Evolutionary conservation across 352 stramenopile species (phyloP), one percentile per base, ranked within the genome.

Genomic region (Phytophthora nicotianae): DNA sequence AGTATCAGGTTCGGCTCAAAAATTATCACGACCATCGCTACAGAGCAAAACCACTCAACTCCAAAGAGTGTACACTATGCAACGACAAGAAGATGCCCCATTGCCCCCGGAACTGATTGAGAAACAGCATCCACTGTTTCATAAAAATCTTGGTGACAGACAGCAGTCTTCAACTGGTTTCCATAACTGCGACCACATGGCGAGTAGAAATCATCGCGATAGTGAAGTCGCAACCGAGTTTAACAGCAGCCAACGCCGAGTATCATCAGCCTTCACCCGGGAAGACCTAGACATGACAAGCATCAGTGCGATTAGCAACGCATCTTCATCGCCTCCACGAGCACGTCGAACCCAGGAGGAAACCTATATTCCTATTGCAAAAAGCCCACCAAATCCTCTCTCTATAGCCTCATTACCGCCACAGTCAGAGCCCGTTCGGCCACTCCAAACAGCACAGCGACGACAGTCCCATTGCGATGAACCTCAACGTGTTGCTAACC

Each of bases 201-300:
- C 49, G 24, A 56, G 26, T 38, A 48, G 17, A 60, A 63, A 14
- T 40, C 27, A 19, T 27, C 35, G 37, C 3, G 59, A 47, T 13
- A 50, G 52, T 3, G 41, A 65, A 32, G 52, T 47, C 16, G 21
- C 57, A 50, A 61, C 55, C 13, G 58, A 77, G 17, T 51, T 63
- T 14, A 72, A 48, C 45, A 50, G 54, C 21, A 59, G 45, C 6
- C 45, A 65, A 47, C 64, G 58, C 17, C 68, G 57, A 11, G 59
- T 62, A 5, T 76, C 64, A 5, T 68, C 64, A 2, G 26, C 41
- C 19, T 71, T 73, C 20, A 68, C 53, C 2, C 50, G 59, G 37
- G 60, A 70, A 62, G 59, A 77, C 29, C 35, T 71, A 5, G 59
- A 74, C 32, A 65, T 68, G 50, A 60, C 54, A 23, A 68, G 54